Evolutionary conservation across 495 filamentous ascomycete species (phyloP).

Genomic region (Neurospora intermedia): DNA sequence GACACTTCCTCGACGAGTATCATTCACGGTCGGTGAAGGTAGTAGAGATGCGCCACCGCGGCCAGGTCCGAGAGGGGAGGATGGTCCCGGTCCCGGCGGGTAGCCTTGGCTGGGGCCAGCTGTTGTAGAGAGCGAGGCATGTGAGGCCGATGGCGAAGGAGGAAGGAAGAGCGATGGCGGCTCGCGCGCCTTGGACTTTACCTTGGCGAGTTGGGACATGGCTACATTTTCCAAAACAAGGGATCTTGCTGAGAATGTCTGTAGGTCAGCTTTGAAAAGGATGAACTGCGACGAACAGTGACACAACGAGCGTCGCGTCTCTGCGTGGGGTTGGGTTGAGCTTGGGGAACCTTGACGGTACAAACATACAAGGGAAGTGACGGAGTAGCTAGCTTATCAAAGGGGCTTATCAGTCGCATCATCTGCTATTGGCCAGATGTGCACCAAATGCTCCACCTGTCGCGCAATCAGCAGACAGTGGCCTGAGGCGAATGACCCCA

Average conservation of each 20-base stretch:
- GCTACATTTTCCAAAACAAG: conserved; percentile 26
- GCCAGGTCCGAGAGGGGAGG: conserved; percentile 7
- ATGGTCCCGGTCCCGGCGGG: conserved; percentile 6
- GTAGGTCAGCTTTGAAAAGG: neutral
- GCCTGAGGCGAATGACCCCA: conserved; percentile 11
- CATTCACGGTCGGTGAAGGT: conserved; percentile 9
- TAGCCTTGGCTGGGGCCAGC: conserved; percentile 26
- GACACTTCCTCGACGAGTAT: neutral
- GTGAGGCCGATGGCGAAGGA: conserved; percentile 67
- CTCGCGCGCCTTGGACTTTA: conserved; percentile 46
- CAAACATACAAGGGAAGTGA: neutral
- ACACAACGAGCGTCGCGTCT: neutral
- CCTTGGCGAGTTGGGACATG: conserved; percentile 31
- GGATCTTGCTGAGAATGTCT: neutral
- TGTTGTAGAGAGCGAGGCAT: conserved; percentile 54
- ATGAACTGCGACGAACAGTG: neutral
- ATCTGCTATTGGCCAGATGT: neutral
- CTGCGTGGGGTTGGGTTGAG: neutral
- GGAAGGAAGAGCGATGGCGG: conserved; percentile 73
- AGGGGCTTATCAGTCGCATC: neutral
- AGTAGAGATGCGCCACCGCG: conserved; percentile 14
- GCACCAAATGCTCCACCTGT: neutral
- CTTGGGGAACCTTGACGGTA: neutral
- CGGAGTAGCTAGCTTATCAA: neutral
- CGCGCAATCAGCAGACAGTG: neutral